Base-by-base conservation (phyloP, 1,284 basidiomycete genomes). In the Coniferiporia sulphurascens region DNA sequence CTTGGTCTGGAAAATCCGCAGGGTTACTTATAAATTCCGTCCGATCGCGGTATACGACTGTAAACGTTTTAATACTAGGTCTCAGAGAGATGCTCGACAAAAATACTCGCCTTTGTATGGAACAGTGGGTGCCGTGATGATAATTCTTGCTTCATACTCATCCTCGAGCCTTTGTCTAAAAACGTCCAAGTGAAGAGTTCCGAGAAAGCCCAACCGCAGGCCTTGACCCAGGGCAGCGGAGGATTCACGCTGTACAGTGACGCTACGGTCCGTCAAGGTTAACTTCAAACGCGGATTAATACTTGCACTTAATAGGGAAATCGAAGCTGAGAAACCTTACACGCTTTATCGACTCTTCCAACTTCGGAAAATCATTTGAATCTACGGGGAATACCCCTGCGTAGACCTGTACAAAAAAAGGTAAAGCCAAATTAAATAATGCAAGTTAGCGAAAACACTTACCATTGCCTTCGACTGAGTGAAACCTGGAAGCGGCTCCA, bases 131-230 rank as follows among this genome's bases (percentile, higher is more conserved):
- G 94, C 90, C 4, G 95, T 98, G 61, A 95, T 83, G 65, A 95
- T 93, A 54, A 95, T 85, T 65, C 86, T 90, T 21, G 92, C 90
- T 59, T 92, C 86, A 67, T 98, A 95, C 71, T 99, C 97, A 70
- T 99, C 97, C 72, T 98, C 96, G 5, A 99, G 79, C 12, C 97
- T 83, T 48, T 99, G 96, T 35, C 94, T 85, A 71, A 96, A 95
- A 45, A 97, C 93, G 66, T 99, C 97, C 88, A 99, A 94, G 71
- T 99, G 97, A 61, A 99, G 75, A 1, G 94, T 93, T 0, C 97
- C 97, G 9, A 99, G 80, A 72, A 99, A 98, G 0, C 97, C 97
- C 6, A 99, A 82, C 48, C 97, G 85, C 71, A 89, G 94, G 7
- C 97, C 97, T 74, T 98, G 96, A 1, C 96, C 96, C 4, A 99